phyloP scores from a whole-genome alignment of 2,329 filamentous ascomycete species.

The Pseudogymnoascus sp. region DNA sequence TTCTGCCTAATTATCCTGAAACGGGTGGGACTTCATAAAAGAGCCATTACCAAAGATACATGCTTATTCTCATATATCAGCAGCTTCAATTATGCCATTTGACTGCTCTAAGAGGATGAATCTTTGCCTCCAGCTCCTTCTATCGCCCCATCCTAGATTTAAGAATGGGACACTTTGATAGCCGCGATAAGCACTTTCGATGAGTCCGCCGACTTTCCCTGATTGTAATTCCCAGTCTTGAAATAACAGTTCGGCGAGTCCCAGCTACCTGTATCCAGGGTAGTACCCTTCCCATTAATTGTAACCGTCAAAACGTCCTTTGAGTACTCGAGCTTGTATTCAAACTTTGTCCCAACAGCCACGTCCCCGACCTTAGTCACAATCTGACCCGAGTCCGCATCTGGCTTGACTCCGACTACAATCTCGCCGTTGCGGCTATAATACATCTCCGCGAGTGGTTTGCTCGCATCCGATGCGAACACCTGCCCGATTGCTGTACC shows the following conservation, averaged over 20 bases:
- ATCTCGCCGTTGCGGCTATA: slow-evolving; percentile 23
- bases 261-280: slow-evolving; percentile 10
- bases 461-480: slow-evolving; percentile 19
- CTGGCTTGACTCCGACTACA: slow-evolving; percentile 25
- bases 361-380: slow-evolving; percentile 23
- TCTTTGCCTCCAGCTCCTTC: not conserved
- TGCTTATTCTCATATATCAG: too few relatives aligned
- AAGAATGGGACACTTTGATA: slow-evolving; percentile 8
- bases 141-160: not conserved
- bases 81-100: not conserved
- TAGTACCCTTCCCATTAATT: slow-evolving; percentile 16
- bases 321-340: slow-evolving; percentile 27
- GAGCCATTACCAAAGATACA: too few relatives aligned
- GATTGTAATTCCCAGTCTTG: slow-evolving; percentile 8
- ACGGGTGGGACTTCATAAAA: too few relatives aligned
- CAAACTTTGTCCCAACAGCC: slow-evolving; percentile 23
- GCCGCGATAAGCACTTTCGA: not conserved
- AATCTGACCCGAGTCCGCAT: slow-evolving; percentile 22
- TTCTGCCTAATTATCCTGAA: too few relatives aligned
- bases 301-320: slow-evolving; percentile 20
- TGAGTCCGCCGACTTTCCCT: slow-evolving; percentile 9
- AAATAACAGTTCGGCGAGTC: slow-evolving; percentile 5
- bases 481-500: slow-evolving; percentile 10
- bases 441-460: slow-evolving; percentile 28
- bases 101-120: not conserved